Percentiles rank a stretch among this genome's conserved stretches.
Conservation (phyloP, 1,284 basidiomycete species). For the Boletus subluridellus region DNA sequence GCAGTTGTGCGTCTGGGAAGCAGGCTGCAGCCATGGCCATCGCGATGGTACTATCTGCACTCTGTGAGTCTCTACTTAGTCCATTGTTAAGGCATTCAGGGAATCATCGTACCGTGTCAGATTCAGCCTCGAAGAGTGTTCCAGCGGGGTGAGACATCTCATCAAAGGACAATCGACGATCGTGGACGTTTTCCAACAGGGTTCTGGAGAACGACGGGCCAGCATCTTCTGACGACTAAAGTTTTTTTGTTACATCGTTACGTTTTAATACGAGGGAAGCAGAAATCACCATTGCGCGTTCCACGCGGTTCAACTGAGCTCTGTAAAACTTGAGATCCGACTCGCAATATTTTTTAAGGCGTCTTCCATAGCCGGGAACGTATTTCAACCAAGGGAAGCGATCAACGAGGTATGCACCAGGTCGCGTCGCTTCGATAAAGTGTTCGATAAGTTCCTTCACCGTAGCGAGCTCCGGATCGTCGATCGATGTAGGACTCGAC, state of each 20-base stretch:
- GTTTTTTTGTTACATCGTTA: slow-evolving; percentile 28
- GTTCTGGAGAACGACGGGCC: slow-evolving; percentile 52
- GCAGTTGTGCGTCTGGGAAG: slow-evolving; percentile 36
- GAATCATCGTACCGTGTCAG: slow-evolving; percentile 46
- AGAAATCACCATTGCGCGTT: slow-evolving; percentile 41
- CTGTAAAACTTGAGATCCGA: slow-evolving; percentile 58
- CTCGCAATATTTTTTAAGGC: slow-evolving; percentile 40
- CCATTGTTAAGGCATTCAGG: no score
- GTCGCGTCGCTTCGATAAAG: slow-evolving; percentile 47
- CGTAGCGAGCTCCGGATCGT: slow-evolving; percentile 55
- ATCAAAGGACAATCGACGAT: slow-evolving; percentile 48
- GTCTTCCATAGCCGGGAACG: slow-evolving; percentile 21
- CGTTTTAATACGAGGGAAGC: background rate
- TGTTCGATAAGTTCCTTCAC: slow-evolving; percentile 47
- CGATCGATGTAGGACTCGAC: slow-evolving; percentile 42
- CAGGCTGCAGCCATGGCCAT: slow-evolving; percentile 50
- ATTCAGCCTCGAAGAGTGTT: slow-evolving; percentile 62
- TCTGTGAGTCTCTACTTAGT: slow-evolving; percentile 29
- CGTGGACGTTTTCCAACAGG: slow-evolving; percentile 50
- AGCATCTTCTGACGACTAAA: slow-evolving; percentile 35
- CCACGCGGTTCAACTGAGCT: slow-evolving; percentile 45
- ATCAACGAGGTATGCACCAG: slow-evolving; percentile 60
- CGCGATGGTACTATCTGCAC: slow-evolving; percentile 54
- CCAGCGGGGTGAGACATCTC: slow-evolving; percentile 51
- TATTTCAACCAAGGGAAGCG: slow-evolving; percentile 52